A percentile compares a stretch with the other conserved stretches of the same genome.
Conservation (phyloP, 129 eudicot species). For the Arctium lappa region DNA sequence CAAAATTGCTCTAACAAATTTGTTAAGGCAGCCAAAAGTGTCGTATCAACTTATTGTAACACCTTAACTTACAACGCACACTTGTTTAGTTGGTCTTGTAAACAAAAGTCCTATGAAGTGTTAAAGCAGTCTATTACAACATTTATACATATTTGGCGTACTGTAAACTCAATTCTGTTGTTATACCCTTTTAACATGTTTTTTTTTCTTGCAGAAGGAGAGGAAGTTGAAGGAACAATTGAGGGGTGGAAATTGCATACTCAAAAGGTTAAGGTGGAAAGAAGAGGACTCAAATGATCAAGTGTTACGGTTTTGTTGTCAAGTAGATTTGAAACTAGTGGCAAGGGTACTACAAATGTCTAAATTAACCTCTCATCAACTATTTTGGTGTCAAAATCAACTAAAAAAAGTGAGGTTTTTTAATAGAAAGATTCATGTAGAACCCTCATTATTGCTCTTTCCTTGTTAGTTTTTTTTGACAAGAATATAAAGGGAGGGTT, state of each 20-base stretch:
- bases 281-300: constrained; percentile 35
- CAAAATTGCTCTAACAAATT: no score
- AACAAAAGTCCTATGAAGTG: no score
- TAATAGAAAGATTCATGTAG: constrained; percentile 47
- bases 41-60: not conserved
- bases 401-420: constrained; percentile 46
- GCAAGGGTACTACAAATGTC: constrained; percentile 62
- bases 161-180: no score
- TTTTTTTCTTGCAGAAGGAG: constrained; percentile 47
- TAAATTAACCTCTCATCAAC: constrained; percentile 48
- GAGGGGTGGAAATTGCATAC: constrained; percentile 56
- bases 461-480: constrained; percentile 41
- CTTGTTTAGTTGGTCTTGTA: not conserved
- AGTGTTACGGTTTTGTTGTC: constrained; percentile 55
- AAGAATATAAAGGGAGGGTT: not conserved
- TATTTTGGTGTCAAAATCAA: constrained; percentile 62
- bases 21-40: not conserved
- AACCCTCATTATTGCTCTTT: constrained; percentile 59
- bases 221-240: constrained; percentile 46
- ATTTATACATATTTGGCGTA: no score
- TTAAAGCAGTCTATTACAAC: no score
- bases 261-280: constrained; percentile 40
- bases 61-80: not conserved
- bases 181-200: not conserved
- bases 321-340: constrained; percentile 63